Evolutionary conservation across 148 eudicot species (phyloP).

Genomic region (Cornus controversa): DNA sequence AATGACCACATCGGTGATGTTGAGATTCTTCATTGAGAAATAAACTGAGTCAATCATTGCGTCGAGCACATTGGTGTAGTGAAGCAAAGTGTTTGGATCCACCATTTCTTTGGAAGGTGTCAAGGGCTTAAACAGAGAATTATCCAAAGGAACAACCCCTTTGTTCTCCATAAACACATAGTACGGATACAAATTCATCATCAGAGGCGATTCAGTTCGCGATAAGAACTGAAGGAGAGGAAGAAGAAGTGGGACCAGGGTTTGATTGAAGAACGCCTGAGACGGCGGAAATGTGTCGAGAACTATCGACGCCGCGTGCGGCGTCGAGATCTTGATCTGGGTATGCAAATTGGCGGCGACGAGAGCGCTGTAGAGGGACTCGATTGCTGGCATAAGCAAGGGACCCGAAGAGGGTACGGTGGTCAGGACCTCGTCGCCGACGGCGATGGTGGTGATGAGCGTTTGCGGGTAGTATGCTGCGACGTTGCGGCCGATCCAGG

Average conservation of each 20-base stretch:
- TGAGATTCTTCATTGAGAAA: constrained; percentile 80
- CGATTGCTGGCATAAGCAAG: constrained; percentile 74
- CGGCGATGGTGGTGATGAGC: constrained; percentile 68
- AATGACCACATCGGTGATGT: constrained; percentile 62
- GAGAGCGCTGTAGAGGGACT: constrained; percentile 66
- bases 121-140: constrained; percentile 80
- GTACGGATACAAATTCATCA: constrained; percentile 95
- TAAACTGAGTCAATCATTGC: constrained; percentile 93
- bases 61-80: constrained; percentile 85
- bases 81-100: constrained; percentile 86
- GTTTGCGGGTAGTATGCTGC: constrained; percentile 69
- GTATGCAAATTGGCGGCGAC: constrained; percentile 69
- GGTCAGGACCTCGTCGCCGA: constrained; percentile 89
- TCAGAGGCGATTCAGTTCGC: constrained; percentile 65
- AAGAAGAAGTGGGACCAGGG: constrained; percentile 45
- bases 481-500: constrained; percentile 75
- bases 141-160: constrained; percentile 89
- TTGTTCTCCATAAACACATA: constrained; percentile 92
- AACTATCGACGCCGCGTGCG: constrained; percentile 68
- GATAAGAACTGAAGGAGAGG: constrained; percentile 73
- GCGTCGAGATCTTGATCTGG: constrained; percentile 71
- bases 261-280: constrained; percentile 82
- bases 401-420: constrained; percentile 65
- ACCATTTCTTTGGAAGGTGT: constrained; percentile 97
- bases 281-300: constrained; percentile 95